Base-by-base conservation (phyloP, 768 basidiomycete genomes). In the Leccinum disarticulatum region DNA sequence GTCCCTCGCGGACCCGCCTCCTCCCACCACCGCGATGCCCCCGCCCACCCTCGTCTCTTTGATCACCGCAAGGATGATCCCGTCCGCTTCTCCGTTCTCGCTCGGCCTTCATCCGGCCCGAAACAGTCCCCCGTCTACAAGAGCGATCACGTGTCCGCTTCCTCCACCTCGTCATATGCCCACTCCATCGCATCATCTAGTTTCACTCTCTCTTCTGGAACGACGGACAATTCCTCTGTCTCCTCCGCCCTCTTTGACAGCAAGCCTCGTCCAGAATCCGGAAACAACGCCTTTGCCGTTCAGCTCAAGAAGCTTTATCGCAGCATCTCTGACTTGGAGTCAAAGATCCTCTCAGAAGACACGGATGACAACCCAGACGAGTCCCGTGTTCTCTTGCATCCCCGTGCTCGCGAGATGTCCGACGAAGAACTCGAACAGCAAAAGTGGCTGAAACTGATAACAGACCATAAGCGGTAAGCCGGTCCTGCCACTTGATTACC, bases 21-120 rank as follows among this genome's bases (percentile, higher is more conserved):
- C 11, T 64, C 79, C 3, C 72, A 80, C 9, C 61, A 73, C 7
- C 76, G 86, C 46, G 70, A 57, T 55, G 59, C 56, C 31, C 73
- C 50, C 64, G 14, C 70, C 6, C 71, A 74, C 49, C 76, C 79
- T 9, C 90, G 89, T 61, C 83, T 97, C 0, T 95, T 94, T 59
- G 94, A 98, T 69, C 92, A 91, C 60, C 82, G 91, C 41, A 87
- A 92, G 67, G 91, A 98, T 71, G 93, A 98, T 71, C 93, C 97
- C 0, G 84, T 94, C 33, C 84, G 89, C 11, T 98, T 98, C 74
- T 78, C 84, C 41, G 82, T 87, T 35, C 80, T 85, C 36, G 77
- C 83, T 4, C 82, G 86, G 46, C 81, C 87, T 9, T 69, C 50
- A 61, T 68, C 9, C 53, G 69, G 66, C 54, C 69, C 70, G 43